phyloP scores from a whole-genome alignment of 345 rosid species.

The Eucalyptus virginea region DNA sequence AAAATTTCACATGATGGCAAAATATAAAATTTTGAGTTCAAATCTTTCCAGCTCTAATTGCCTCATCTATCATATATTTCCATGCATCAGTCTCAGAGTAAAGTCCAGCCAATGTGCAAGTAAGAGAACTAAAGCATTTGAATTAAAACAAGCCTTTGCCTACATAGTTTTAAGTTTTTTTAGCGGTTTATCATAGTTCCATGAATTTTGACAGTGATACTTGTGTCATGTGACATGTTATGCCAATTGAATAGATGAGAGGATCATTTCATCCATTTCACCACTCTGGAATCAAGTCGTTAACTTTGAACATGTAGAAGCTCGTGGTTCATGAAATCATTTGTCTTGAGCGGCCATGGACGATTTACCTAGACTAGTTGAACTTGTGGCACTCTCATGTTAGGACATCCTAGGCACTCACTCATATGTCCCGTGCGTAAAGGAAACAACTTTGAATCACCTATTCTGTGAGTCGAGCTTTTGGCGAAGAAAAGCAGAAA shows the following conservation, averaged over 20 bases:
- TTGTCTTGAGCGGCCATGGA: neutral
- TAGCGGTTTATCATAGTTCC: no score
- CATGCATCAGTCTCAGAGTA: neutral
- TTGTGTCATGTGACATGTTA: neutral
- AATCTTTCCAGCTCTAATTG: neutral
- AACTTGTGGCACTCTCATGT: neutral
- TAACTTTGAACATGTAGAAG: neutral
- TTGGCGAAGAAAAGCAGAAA: no score
- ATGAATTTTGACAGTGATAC: neutral
- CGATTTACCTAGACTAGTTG: neutral
- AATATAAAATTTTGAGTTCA: neutral
- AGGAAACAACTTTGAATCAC: neutral
- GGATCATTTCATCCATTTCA: neutral
- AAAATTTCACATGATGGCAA: neutral
- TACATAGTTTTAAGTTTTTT: no score
- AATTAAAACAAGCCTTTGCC: no score
- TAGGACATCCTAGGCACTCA: neutral
- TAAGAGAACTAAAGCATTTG: no score
- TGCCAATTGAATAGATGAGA: no score
- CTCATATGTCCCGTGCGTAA: neutral
- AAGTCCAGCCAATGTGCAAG: no score
- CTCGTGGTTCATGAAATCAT: fast-evolving
- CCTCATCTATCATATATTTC: neutral
- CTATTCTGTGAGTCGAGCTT: neutral
- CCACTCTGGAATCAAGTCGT: neutral